phyloP scores from a whole-genome alignment of 257 asterid species.

The Scutellaria galericulata region DNA sequence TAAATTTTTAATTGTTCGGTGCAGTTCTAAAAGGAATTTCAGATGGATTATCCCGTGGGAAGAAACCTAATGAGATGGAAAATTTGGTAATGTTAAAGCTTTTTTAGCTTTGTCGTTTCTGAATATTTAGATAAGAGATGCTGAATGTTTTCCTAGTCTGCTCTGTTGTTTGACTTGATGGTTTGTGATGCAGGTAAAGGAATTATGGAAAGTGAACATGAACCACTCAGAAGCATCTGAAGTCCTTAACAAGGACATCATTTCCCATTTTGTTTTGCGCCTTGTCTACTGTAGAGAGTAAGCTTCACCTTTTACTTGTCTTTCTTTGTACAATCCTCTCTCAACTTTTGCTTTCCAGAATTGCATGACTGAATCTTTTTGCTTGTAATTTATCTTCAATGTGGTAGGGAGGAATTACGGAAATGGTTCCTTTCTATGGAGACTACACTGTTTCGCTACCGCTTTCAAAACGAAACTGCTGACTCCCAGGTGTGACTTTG shows the following conservation, averaged over 20 bases:
- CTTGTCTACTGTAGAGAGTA: slow-evolving; percentile 97
- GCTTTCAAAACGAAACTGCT: slow-evolving; percentile 57
- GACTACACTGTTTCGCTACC: slow-evolving; percentile 81
- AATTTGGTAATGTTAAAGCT: slow-evolving; percentile 52
- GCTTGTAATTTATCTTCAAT: slow-evolving; percentile 16
- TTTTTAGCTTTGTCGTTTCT: neutral
- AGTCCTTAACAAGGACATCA: slow-evolving; percentile 71
- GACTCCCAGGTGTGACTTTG: slow-evolving; percentile 72
- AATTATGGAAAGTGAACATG: slow-evolving; percentile 73
- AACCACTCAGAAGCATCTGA: slow-evolving; percentile 68
- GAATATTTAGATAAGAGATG: neutral
- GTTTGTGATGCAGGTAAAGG: slow-evolving; percentile 48
- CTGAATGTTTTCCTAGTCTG: neutral
- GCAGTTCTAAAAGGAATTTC: slow-evolving; percentile 90
- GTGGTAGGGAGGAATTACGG: slow-evolving; percentile 79
- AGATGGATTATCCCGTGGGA: slow-evolving; percentile 87
- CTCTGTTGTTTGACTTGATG: slow-evolving; percentile 11
- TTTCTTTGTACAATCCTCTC: slow-evolving; percentile 5
- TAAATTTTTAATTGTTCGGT: slow-evolving; percentile 35
- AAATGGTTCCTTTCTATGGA: slow-evolving; percentile 94
- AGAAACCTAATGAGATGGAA: slow-evolving; percentile 79
- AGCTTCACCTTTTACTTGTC: slow-evolving; percentile 29
- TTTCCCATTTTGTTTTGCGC: slow-evolving; percentile 93
- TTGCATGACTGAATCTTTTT: slow-evolving; percentile 23
- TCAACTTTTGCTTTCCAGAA: slow-evolving; percentile 2